Conservation (phyloP, 208 protist genomes). For the Acanthamoeba lenticulata region DNA sequence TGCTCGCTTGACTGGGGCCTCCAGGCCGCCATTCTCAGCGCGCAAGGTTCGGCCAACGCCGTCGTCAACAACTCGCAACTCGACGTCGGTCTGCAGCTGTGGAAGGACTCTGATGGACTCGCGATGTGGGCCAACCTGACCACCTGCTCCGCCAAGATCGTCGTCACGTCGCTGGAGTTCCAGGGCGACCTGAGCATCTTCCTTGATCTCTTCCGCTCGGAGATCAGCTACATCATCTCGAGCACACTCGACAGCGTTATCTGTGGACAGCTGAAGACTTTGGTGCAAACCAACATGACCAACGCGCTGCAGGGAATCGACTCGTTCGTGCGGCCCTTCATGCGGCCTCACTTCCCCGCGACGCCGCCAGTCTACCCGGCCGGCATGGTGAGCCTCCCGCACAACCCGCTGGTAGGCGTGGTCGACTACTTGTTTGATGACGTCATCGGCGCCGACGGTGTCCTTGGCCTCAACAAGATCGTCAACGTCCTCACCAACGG, state of each 20-base stretch:
- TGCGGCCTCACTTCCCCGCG: neutral
- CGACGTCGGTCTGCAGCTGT: neutral
- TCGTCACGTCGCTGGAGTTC: neutral
- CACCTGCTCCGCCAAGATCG: neutral
- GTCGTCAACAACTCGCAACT: neutral
- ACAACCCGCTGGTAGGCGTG: neutral
- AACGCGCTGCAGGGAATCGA: conserved; percentile 6
- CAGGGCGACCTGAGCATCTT: neutral
- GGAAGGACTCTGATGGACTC: neutral
- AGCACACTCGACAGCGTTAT: neutral
- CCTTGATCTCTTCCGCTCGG: neutral
- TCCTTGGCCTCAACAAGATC: conserved; percentile 62
- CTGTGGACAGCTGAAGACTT: neutral
- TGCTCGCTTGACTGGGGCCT: conserved; percentile 8
- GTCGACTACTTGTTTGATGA: conserved; percentile 59
- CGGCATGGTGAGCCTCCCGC: neutral
- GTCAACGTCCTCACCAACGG: conserved; percentile 64
- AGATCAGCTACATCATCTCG: neutral
- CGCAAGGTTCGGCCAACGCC: neutral
- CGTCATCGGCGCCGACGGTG: conserved; percentile 39
- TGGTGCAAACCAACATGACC: conserved; percentile 10
- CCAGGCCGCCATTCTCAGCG: neutral
- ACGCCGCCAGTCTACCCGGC: neutral
- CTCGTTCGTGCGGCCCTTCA: neutral
- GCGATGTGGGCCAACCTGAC: neutral